These are phyloP conservation scores for Lolium multiflorum DNA, from an alignment of 176 grass and related monocot species.

Conservation along the genomic window DNA sequence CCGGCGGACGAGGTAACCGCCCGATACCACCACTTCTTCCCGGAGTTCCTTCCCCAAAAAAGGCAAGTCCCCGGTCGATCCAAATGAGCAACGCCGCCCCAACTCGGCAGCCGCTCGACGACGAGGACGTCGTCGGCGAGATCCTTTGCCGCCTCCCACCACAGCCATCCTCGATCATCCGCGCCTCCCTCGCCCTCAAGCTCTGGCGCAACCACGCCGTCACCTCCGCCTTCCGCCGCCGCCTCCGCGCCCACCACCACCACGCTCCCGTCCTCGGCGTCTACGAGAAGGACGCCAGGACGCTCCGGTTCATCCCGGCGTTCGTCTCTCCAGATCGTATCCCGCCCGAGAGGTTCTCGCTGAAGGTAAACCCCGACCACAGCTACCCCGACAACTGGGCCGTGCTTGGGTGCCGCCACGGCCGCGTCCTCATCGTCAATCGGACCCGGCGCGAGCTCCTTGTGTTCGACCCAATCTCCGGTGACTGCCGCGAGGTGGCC, in stretches of 20 bases:
- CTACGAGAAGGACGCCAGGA: neutral
- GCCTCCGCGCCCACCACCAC: neutral
- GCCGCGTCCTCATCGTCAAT: constrained; percentile 21
- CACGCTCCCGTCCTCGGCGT: neutral
- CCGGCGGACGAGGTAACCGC: no score
- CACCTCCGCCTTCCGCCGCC: neutral
- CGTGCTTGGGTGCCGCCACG: constrained; percentile 1
- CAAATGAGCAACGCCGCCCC: no score
- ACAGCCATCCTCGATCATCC: neutral
- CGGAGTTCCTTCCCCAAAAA: no score
- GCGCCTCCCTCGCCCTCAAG: neutral
- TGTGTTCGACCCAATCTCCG: neutral
- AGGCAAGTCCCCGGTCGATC: no score
- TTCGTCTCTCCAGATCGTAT: neutral
- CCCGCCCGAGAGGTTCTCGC: neutral
- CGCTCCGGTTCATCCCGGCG: neutral
- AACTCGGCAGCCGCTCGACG: neutral
- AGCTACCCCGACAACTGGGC: neutral
- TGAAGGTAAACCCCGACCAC: neutral
- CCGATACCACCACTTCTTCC: no score
- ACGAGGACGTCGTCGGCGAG: neutral
- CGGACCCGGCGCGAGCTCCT: neutral
- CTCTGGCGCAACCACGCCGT: neutral
- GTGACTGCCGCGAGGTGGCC: neutral
- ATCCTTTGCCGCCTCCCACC: neutral